phyloP scores from a whole-genome alignment of 2,329 filamentous ascomycete genomes.

The Colletotrichum shisoi region DNA sequence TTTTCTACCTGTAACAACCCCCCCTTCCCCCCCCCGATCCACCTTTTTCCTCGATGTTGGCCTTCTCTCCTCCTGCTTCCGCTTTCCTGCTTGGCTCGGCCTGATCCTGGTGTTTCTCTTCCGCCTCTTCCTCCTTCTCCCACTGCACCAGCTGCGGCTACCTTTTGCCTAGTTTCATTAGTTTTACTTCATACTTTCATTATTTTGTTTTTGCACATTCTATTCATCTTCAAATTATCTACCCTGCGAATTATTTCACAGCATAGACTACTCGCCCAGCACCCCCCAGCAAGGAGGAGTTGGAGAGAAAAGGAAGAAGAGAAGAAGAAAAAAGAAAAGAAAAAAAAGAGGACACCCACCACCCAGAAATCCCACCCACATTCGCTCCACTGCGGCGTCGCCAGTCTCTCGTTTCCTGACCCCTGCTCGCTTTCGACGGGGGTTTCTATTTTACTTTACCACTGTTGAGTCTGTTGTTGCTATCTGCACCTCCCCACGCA shows the following conservation, averaged over 20 bases:
- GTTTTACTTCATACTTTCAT: constrained; percentile 2
- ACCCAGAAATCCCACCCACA: constrained; percentile 20
- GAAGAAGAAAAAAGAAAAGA: background rate
- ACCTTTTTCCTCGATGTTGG: constrained; percentile 21
- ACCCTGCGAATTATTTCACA: background rate
- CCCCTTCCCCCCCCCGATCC: constrained; percentile 17
- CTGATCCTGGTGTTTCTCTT: constrained; percentile 2
- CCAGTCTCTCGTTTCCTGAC: constrained; percentile 29
- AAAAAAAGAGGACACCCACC: background rate
- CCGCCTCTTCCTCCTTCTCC: background rate
- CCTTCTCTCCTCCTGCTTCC: constrained; percentile 16
- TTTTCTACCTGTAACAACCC: constrained; percentile 30
- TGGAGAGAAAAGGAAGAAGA: too few relatives aligned
- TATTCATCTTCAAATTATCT: constrained; percentile 11
- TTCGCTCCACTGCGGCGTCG: constrained; percentile 31
- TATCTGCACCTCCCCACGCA: constrained; percentile 5
- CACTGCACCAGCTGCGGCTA: background rate
- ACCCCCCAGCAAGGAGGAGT: constrained; percentile 18
- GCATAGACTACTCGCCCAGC: background rate
- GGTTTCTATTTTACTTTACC: constrained; percentile 5
- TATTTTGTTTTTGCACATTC: background rate
- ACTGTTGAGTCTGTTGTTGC: constrained; percentile 10
- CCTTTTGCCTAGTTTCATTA: constrained; percentile 20
- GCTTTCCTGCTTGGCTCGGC: background rate
- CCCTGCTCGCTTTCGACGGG: constrained; percentile 23